These are phyloP conservation scores for Nemania abortiva DNA, from an alignment of 2,329 filamentous ascomycete species.

Conservation along the genomic window DNA sequence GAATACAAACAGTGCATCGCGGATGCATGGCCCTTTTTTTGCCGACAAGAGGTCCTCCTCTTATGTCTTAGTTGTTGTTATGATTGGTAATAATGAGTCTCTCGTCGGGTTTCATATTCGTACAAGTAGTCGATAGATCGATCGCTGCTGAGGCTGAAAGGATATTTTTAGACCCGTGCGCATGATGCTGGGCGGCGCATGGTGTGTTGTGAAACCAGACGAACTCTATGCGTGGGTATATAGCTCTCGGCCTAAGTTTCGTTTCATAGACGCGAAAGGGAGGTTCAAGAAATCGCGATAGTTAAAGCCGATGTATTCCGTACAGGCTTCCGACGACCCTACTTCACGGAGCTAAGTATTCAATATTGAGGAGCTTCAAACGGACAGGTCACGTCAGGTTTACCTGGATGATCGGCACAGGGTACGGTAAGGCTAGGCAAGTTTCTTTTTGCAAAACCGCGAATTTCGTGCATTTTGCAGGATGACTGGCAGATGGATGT, in stretches of 20 bases:
- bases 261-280: background rate
- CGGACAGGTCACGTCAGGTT: background rate
- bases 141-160: conserved; percentile 12
- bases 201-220: conserved; percentile 21
- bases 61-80: background rate
- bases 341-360: background rate
- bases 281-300: background rate
- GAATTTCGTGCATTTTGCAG: background rate
- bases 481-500: background rate
- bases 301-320: background rate
- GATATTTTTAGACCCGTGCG: conserved; percentile 31
- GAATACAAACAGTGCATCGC: background rate
- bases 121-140: background rate
- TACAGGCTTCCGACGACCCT: background rate
- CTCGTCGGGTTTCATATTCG: background rate
- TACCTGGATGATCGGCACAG: background rate
- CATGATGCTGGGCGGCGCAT: conserved; percentile 23
- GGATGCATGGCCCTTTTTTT: background rate
- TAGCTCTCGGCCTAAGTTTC: conserved; percentile 3
- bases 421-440: background rate
- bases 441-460: background rate
- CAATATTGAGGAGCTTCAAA: background rate
- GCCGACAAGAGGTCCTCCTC: no score
- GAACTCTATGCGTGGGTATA: background rate
- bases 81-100: background rate